These are phyloP conservation scores for Penicillium nordicum DNA, from an alignment of 2,329 filamentous ascomycete genomes.

Conservation along the genomic window DNA sequence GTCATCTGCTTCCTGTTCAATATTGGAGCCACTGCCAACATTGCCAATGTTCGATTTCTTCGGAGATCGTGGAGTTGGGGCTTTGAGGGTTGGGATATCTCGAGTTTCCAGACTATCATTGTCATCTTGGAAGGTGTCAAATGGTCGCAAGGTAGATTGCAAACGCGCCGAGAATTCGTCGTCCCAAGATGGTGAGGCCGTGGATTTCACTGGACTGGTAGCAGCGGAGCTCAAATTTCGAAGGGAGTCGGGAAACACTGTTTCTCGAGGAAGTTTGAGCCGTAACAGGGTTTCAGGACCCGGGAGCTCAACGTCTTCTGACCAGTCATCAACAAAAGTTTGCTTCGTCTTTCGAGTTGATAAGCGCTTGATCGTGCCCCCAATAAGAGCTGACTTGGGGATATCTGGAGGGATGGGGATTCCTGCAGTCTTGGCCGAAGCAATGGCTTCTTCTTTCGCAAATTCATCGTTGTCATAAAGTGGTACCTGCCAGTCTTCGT, in stretches of 20 bases:
- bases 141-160: slow-evolving; percentile 53
- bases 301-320: slow-evolving; percentile 71
- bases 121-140: slow-evolving; percentile 63
- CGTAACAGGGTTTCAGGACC: slow-evolving; percentile 55
- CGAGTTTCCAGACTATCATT: slow-evolving; percentile 61
- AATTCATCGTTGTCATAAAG: slow-evolving; percentile 80
- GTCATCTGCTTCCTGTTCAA: slow-evolving; percentile 55
- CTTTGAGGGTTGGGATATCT: slow-evolving; percentile 65
- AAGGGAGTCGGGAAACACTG: slow-evolving; percentile 64
- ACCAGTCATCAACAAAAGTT: slow-evolving; percentile 76
- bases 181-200: slow-evolving; percentile 27
- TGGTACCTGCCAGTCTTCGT: slow-evolving; percentile 85
- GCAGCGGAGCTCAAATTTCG: slow-evolving; percentile 59
- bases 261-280: slow-evolving; percentile 61
- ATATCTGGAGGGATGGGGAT: slow-evolving; percentile 87
- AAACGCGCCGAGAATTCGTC: slow-evolving; percentile 46
- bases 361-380: slow-evolving; percentile 87
- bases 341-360: slow-evolving; percentile 71
- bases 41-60: slow-evolving; percentile 48
- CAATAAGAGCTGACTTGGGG: slow-evolving; percentile 81
- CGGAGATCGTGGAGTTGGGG: slow-evolving; percentile 56
- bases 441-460: slow-evolving; percentile 79
- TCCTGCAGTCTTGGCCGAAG: slow-evolving; percentile 80
- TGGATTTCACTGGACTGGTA: slow-evolving; percentile 39
- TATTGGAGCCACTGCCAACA: slow-evolving; percentile 32